These are phyloP conservation scores for Coix lacrymajobi DNA, from an alignment of 176 grass and related monocot species.

Conservation along the genomic window DNA sequence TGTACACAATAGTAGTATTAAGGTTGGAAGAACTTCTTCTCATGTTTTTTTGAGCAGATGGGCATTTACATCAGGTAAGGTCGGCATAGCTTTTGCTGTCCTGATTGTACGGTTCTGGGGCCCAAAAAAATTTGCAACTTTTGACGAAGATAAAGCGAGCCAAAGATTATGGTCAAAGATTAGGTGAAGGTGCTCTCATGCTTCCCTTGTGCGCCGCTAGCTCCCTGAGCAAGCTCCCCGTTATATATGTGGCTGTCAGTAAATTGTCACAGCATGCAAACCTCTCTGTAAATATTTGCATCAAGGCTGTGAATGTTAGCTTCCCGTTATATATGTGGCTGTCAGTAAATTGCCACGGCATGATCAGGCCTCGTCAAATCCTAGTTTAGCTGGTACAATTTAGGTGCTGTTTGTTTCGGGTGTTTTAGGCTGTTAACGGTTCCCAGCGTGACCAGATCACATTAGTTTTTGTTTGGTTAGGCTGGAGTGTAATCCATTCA, in stretches of 20 bases:
- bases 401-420: no score
- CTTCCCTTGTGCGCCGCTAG: neutral
- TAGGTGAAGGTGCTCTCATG: constrained; percentile 21
- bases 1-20: neutral
- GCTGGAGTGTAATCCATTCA: no score
- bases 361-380: neutral
- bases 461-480: no score
- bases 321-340: neutral
- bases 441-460: no score
- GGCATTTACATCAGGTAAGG: neutral
- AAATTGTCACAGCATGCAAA: no score
- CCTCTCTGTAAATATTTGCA: neutral
- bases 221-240: neutral
- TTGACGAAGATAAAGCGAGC: neutral
- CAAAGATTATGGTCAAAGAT: constrained; percentile 20
- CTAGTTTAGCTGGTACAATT: neutral
- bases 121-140: neutral
- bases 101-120: neutral
- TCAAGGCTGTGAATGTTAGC: neutral
- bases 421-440: no score
- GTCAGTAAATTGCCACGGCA: neutral
- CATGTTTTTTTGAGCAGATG: neutral
- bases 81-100: neutral
- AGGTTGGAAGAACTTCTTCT: neutral
- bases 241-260: no score